A percentile compares a stretch with the other conserved stretches of the same genome.
Evolutionary conservation across 148 eudicot species (phyloP).

Genomic region (Pouteria glomerata): DNA sequence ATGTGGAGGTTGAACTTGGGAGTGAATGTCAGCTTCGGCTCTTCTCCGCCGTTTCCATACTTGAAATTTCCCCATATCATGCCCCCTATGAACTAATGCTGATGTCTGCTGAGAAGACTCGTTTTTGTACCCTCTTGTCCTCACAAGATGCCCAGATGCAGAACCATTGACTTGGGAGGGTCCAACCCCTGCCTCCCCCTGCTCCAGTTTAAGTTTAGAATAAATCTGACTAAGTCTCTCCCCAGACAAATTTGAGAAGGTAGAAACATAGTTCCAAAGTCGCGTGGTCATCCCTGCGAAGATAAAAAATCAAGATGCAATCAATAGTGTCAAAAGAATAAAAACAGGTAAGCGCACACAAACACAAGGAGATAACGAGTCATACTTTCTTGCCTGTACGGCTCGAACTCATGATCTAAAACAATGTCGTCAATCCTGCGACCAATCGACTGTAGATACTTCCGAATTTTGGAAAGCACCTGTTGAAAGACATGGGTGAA

Average conservation of each 20-base stretch:
- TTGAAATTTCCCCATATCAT: conserved; percentile 72
- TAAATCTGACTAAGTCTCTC: conserved; percentile 82
- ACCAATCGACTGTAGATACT: conserved; percentile 88
- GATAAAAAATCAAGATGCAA: background rate
- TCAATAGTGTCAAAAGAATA: background rate
- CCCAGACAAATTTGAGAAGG: conserved; percentile 82
- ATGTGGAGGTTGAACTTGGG: conserved; percentile 45
- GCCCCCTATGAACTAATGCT: conserved; percentile 36
- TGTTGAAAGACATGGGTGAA: conserved; percentile 12
- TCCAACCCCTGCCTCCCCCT: conserved; percentile 60
- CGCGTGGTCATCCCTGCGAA: conserved; percentile 83
- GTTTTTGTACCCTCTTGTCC: conserved; percentile 33
- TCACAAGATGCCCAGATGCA: conserved; percentile 8
- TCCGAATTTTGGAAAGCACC: conserved; percentile 89
- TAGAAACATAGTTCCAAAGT: conserved; percentile 91
- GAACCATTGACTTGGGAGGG: conserved; percentile 71
- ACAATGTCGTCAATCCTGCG: conserved; percentile 85
- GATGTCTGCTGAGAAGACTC: conserved; percentile 29
- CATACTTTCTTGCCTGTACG: conserved; percentile 87
- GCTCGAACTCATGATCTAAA: conserved; percentile 53
- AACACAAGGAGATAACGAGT: background rate
- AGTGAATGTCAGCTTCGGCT: conserved; percentile 60
- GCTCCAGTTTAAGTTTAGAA: conserved; percentile 83
- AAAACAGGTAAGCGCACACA: background rate
- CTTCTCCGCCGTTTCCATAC: conserved; percentile 85